phyloP scores from a whole-genome alignment of 768 basidiomycete genomes.

The Boletus rufocinnamomeus region DNA sequence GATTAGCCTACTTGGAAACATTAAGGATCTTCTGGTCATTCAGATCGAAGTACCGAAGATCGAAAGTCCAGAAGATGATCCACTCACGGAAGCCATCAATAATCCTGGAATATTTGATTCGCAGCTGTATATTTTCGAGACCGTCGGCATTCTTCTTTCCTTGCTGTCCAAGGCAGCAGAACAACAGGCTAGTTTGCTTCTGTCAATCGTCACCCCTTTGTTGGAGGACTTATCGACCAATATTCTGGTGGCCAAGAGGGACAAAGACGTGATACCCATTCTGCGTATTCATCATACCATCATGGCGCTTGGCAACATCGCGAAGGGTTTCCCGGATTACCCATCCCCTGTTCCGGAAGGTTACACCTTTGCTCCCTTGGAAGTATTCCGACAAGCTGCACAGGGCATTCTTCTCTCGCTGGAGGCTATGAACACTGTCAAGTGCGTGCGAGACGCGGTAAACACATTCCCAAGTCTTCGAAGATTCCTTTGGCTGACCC shows the following conservation, averaged over 20 bases:
- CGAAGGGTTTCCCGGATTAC: slow-evolving; percentile 95
- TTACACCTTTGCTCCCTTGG: slow-evolving; percentile 68
- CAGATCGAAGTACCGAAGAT: slow-evolving; percentile 74
- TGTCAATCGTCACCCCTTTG: slow-evolving; percentile 81
- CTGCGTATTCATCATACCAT: slow-evolving; percentile 89
- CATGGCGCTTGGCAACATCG: slow-evolving; percentile 91
- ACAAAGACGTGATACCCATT: slow-evolving; percentile 73
- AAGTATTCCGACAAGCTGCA: slow-evolving; percentile 82
- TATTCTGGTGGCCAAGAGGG: slow-evolving; percentile 55
- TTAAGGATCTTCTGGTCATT: slow-evolving; percentile 78
- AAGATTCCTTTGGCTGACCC: slow-evolving; percentile 9
- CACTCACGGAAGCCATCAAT: slow-evolving; percentile 78
- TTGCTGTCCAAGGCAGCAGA: slow-evolving; percentile 66
- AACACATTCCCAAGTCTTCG: slow-evolving; percentile 28
- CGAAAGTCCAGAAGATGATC: slow-evolving; percentile 71
- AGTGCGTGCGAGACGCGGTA: slow-evolving; percentile 91
- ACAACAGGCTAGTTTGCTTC: slow-evolving; percentile 65
- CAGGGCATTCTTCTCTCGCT: slow-evolving; percentile 86
- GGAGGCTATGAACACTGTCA: slow-evolving; percentile 84
- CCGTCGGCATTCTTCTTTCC: slow-evolving; percentile 81
- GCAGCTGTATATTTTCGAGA: slow-evolving; percentile 94
- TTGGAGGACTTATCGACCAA: slow-evolving; percentile 68
- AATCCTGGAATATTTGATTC: slow-evolving; percentile 76
- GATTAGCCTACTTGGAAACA: slow-evolving; percentile 65
- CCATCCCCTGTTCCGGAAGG: slow-evolving; percentile 67